Evolutionary conservation across 2,329 filamentous ascomycete genomes (phyloP).

Genomic region (Penicillium paneum): DNA sequence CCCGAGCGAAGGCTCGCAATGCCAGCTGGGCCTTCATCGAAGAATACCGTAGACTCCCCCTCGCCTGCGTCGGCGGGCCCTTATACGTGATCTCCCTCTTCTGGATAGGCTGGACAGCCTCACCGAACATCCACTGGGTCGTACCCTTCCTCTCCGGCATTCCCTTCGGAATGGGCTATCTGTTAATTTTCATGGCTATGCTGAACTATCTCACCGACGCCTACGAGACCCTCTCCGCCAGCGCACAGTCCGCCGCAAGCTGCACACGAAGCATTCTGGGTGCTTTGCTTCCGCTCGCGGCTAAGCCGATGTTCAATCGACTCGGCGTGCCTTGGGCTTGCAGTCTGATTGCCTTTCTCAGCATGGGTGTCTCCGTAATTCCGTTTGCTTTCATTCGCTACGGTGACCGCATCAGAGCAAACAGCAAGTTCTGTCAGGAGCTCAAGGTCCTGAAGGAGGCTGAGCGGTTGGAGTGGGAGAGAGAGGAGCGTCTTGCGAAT

Average conservation of each 20-base stretch:
- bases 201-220: constrained; percentile 65
- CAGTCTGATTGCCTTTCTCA: constrained; percentile 41
- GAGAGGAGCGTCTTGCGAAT: constrained; percentile 13
- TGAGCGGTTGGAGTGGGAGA: constrained; percentile 25
- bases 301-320: constrained; percentile 42
- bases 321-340: constrained; percentile 46
- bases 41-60: constrained; percentile 63
- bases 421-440: constrained; percentile 44
- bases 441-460: constrained; percentile 36
- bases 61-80: constrained; percentile 69
- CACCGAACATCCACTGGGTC: constrained; percentile 35
- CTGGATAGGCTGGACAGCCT: constrained; percentile 44
- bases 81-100: constrained; percentile 53
- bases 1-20: constrained; percentile 47
- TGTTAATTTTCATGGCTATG: constrained; percentile 62
- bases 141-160: constrained; percentile 60
- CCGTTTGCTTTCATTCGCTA: constrained; percentile 46
- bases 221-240: constrained; percentile 64
- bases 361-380: constrained; percentile 38
- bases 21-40: constrained; percentile 24
- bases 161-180: constrained; percentile 61
- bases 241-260: constrained; percentile 54
- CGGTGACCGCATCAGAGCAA: constrained; percentile 38
- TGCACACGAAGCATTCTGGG: constrained; percentile 53
- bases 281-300: constrained; percentile 57